These are phyloP conservation scores for Staphylotrichum tortipilum DNA, from an alignment of 495 filamentous ascomycete species.

Conservation along the genomic window DNA sequence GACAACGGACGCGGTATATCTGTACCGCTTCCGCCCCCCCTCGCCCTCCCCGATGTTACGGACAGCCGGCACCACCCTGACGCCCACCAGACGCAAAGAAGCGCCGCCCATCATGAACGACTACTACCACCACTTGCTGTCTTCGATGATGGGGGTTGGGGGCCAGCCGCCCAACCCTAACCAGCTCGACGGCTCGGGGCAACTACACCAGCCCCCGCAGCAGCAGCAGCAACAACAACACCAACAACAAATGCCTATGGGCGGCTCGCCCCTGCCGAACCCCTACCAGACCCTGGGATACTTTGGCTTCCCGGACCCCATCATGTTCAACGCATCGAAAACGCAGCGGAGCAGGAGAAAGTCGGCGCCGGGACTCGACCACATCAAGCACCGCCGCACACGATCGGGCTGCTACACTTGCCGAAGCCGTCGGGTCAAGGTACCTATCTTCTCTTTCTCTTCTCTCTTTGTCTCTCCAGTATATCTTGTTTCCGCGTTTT, in stretches of 20 bases:
- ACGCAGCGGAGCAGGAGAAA: conserved; percentile 48
- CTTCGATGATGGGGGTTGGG: conserved; percentile 37
- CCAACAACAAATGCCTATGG: no score
- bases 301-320: conserved; percentile 39
- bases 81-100: background rate
- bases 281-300: conserved; percentile 39
- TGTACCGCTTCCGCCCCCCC: background rate
- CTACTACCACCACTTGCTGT: conserved; percentile 40
- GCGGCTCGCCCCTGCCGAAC: conserved; percentile 25
- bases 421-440: conserved; percentile 81
- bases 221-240: no score
- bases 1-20: background rate
- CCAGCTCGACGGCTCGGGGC: conserved; percentile 29
- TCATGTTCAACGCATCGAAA: conserved; percentile 44
- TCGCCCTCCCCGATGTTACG: background rate
- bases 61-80: background rate
- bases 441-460: no score
- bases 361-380: conserved; percentile 54
- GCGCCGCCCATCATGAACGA: conserved; percentile 33
- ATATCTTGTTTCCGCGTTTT: no score
- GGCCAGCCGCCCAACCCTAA: conserved; percentile 27
- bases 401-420: conserved; percentile 94
- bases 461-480: no score
- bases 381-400: conserved; percentile 89
- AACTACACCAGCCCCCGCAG: conserved; percentile 28